These are phyloP conservation scores for Monosporascus sp. DNA, from an alignment of 2,329 filamentous ascomycete genomes.

Conservation along the genomic window DNA sequence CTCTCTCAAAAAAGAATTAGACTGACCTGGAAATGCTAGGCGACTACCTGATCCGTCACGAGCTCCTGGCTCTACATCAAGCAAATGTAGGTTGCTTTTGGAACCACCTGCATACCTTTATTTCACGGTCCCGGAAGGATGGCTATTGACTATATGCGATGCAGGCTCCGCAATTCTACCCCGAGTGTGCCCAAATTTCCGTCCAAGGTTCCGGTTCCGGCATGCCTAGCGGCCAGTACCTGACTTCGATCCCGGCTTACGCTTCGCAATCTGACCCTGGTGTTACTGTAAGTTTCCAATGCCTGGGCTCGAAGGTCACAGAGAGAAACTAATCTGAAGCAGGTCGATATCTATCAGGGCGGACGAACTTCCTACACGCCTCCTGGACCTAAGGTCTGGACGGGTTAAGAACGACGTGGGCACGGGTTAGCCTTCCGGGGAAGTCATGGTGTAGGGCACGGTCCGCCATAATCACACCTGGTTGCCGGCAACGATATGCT, in stretches of 20 bases:
- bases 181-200: conserved; percentile 49
- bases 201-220: conserved; percentile 43
- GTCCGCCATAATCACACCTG: background rate
- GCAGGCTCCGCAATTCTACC: conserved; percentile 44
- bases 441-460: too few relatives aligned
- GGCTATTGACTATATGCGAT: background rate
- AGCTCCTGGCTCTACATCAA: conserved; percentile 51
- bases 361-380: conserved; percentile 39
- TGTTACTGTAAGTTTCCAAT: conserved; percentile 31
- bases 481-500: background rate
- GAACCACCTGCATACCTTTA: background rate
- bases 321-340: conserved; percentile 5
- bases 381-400: conserved; percentile 45
- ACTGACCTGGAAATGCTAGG: conserved; percentile 13
- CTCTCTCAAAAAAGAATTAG: too few relatives aligned
- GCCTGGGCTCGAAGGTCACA: background rate
- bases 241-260: conserved; percentile 41
- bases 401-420: conserved; percentile 24
- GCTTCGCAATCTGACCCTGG: conserved; percentile 41
- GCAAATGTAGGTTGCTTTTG: conserved; percentile 32
- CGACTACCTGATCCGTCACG: conserved; percentile 52
- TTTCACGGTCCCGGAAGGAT: background rate
- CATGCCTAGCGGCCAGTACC: conserved; percentile 32
- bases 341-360: conserved; percentile 42
- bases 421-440: too few relatives aligned